Conservation (phyloP, 768 basidiomycete species). For the Hypsizygus marmoreus region DNA sequence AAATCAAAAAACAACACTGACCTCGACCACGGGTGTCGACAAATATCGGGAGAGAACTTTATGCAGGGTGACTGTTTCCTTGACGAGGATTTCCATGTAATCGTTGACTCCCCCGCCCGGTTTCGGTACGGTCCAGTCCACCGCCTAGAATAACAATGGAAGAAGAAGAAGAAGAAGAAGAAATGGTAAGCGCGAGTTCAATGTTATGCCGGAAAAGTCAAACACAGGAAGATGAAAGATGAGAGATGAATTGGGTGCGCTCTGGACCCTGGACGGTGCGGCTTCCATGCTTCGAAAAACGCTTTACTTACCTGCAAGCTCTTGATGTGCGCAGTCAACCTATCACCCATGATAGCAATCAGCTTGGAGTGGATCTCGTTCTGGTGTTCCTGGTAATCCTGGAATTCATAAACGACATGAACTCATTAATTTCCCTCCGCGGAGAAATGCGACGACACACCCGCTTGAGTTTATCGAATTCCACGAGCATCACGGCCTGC, state of each 20-base stretch:
- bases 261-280: not conserved
- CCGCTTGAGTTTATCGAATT: slow-evolving; percentile 98
- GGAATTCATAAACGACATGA: too few species aligned
- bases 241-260: not conserved
- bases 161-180: not conserved
- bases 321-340: slow-evolving; percentile 82
- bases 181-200: not conserved
- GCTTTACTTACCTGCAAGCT: slow-evolving; percentile 67
- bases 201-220: not conserved
- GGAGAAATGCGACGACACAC: slow-evolving; percentile 59
- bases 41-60: slow-evolving; percentile 95
- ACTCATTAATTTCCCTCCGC: too few species aligned
- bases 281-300: slow-evolving; percentile 6
- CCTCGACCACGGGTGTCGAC: slow-evolving; percentile 78
- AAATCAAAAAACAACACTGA: slow-evolving; percentile 35
- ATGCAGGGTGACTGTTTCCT: slow-evolving; percentile 93
- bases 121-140: slow-evolving; percentile 76
- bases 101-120: slow-evolving; percentile 67
- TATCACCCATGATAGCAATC: slow-evolving; percentile 97
- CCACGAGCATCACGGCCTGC: slow-evolving; percentile 95
- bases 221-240: not conserved
- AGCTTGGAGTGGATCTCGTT: slow-evolving; percentile 98
- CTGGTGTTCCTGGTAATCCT: slow-evolving; percentile 99
- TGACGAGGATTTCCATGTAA: slow-evolving; percentile 93
- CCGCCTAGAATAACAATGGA: slow-evolving; percentile 47